Conservation (phyloP, 2,329 filamentous ascomycete genomes). For the Colletotrichum gigasporum region DNA sequence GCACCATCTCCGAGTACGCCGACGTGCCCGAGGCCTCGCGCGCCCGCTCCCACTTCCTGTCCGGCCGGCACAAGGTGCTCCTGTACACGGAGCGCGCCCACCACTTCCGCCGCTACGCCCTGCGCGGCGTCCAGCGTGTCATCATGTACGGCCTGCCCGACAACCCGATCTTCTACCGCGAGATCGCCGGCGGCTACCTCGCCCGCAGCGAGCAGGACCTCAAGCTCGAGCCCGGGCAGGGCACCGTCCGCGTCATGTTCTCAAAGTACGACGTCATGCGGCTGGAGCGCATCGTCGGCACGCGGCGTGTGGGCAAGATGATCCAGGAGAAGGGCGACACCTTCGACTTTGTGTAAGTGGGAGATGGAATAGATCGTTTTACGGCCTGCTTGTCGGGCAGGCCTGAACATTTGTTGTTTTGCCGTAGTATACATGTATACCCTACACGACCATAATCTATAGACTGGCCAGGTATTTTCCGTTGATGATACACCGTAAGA, state of each 20-base stretch:
- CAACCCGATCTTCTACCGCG: slow-evolving; percentile 83
- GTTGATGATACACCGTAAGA: slow-evolving; percentile 24
- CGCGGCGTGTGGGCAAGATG: slow-evolving; percentile 83
- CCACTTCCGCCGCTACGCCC: slow-evolving; percentile 89
- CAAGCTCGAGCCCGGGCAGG: slow-evolving; percentile 66
- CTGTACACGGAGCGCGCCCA: slow-evolving; percentile 97
- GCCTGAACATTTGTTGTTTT: slow-evolving; percentile 23
- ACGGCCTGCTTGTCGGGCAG: neutral
- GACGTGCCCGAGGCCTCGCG: slow-evolving; percentile 81
- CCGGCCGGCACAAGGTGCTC: slow-evolving; percentile 81
- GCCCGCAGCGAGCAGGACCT: slow-evolving; percentile 66
- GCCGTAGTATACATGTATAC: slow-evolving; percentile 32
- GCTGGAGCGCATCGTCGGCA: slow-evolving; percentile 88
- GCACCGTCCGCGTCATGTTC: slow-evolving; percentile 73
- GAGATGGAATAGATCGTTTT: slow-evolving; percentile 16
- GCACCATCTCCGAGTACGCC: slow-evolving; percentile 89
- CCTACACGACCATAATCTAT: slow-evolving; percentile 30
- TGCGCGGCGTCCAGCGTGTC: slow-evolving; percentile 84
- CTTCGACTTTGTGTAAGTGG: slow-evolving; percentile 87
- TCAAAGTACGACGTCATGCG: slow-evolving; percentile 90
- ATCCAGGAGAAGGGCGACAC: slow-evolving; percentile 85
- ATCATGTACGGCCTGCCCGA: slow-evolving; percentile 92
- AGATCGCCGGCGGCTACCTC: slow-evolving; percentile 77
- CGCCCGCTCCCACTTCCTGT: slow-evolving; percentile 87
- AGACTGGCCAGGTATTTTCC: slow-evolving; percentile 28